Conservation (phyloP, 2,329 filamentous ascomycete genomes). For the Colletotrichum neosansevieriae region DNA sequence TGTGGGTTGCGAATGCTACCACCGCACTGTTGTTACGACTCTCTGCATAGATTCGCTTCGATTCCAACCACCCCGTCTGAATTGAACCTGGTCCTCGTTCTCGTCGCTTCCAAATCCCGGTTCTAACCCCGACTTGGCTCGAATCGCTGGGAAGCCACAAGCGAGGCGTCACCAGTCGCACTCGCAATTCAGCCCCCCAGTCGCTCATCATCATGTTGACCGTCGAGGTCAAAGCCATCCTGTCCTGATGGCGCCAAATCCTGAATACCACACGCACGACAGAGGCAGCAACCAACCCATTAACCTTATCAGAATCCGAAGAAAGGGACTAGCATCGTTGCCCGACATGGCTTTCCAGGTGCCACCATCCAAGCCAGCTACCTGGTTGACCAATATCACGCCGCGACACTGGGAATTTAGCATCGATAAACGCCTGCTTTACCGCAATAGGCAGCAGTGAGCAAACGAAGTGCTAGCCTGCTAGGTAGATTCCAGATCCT, state of each 20-base stretch:
- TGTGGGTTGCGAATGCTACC: constrained; percentile 20
- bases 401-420: constrained; percentile 10
- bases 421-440: constrained; percentile 2
- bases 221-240: constrained; percentile 27
- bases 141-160: constrained; percentile 1
- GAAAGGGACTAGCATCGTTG: constrained; percentile 12
- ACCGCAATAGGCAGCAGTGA: constrained; percentile 22
- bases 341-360: constrained; percentile 24
- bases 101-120: constrained; percentile 18
- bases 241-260: constrained; percentile 3
- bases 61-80: neutral
- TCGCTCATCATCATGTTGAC: constrained; percentile 5
- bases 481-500: neutral
- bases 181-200: constrained; percentile 10
- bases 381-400: constrained; percentile 19
- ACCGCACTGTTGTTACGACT: constrained; percentile 12
- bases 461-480: constrained; percentile 9
- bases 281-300: neutral
- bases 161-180: neutral
- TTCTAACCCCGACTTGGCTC: constrained; percentile 2
- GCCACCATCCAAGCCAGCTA: constrained; percentile 10
- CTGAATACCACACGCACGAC: constrained; percentile 1
- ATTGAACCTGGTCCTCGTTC: neutral
- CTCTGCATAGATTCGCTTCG: constrained; percentile 13
- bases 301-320: neutral